A percentile compares a stretch with the other conserved stretches of the same genome.
Evolutionary conservation across 116 monocot genomes (phyloP).

Genomic region (Zostera marina): DNA sequence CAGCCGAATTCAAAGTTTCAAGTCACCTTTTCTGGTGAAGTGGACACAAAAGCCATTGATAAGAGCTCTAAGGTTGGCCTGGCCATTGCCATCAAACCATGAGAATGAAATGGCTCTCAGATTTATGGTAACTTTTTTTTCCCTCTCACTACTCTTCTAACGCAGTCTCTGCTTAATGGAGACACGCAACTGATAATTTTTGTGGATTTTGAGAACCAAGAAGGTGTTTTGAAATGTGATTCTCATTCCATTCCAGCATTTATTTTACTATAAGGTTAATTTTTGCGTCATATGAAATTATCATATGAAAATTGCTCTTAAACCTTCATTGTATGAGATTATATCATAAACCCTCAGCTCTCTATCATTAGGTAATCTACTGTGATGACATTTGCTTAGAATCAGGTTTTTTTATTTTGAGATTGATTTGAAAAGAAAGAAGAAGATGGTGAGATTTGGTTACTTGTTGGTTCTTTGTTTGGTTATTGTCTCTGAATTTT

Average conservation of each 20-base stretch:
- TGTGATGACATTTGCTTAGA: too few relatives aligned
- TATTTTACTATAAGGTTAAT: background rate
- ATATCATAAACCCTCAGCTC: too few relatives aligned
- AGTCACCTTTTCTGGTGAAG: conserved; percentile 64
- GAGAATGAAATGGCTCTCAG: background rate
- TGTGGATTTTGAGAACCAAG: background rate
- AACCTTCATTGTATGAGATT: too few relatives aligned
- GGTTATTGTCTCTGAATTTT: too few relatives aligned
- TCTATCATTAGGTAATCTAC: too few relatives aligned
- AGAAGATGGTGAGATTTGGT: too few relatives aligned
- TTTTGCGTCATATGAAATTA: background rate
- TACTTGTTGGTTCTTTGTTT: too few relatives aligned
- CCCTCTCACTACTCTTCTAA: background rate
- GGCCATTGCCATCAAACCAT: conserved; percentile 59
- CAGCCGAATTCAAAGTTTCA: conserved; percentile 73
- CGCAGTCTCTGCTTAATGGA: background rate
- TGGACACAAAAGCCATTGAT: conserved; percentile 94
- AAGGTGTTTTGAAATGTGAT: background rate
- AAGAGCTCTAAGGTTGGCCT: conserved; percentile 92
- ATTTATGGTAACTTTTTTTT: background rate
- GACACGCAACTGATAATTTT: background rate
- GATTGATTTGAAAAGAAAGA: too few relatives aligned
- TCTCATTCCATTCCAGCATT: background rate
- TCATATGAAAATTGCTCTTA: too few relatives aligned
- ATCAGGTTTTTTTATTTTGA: too few relatives aligned